Evolutionary conservation across 352 stramenopile species (phyloP).

Genomic region (Globisporangium spinosum): DNA sequence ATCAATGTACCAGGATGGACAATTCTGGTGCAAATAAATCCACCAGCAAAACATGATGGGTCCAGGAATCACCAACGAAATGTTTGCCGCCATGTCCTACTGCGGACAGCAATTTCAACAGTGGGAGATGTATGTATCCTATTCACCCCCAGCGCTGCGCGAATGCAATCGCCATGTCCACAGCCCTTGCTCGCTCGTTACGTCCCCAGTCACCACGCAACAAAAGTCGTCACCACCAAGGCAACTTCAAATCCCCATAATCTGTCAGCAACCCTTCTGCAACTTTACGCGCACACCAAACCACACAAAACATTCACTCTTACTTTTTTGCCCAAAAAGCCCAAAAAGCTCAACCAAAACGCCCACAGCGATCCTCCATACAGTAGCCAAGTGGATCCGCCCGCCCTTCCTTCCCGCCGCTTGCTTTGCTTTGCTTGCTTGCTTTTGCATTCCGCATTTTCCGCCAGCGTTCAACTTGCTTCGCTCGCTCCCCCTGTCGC

Average conservation of each 20-base stretch:
- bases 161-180: not conserved
- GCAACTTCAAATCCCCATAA: not conserved
- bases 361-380: not conserved
- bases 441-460: not conserved
- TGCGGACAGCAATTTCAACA: not conserved
- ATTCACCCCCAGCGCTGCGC: not conserved
- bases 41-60: not conserved
- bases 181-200: not conserved
- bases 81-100: not conserved
- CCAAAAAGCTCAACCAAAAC: not conserved
- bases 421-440: no score
- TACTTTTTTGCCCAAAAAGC: not conserved
- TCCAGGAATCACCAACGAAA: not conserved
- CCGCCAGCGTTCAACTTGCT: not conserved
- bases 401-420: not conserved
- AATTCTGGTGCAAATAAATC: not conserved
- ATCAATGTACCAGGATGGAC: not conserved
- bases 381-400: not conserved
- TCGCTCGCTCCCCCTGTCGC: not conserved
- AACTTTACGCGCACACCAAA: slow-evolving; percentile 1
- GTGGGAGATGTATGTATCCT: not conserved
- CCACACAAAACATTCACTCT: slow-evolving; percentile 1
- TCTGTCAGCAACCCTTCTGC: not conserved
- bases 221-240: not conserved
- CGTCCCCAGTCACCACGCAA: not conserved